A percentile compares a stretch with the other conserved stretches of the same genome.
Evolutionary conservation across 352 stramenopile genomes (phyloP).

Genomic region (Phytophthora sp.): DNA sequence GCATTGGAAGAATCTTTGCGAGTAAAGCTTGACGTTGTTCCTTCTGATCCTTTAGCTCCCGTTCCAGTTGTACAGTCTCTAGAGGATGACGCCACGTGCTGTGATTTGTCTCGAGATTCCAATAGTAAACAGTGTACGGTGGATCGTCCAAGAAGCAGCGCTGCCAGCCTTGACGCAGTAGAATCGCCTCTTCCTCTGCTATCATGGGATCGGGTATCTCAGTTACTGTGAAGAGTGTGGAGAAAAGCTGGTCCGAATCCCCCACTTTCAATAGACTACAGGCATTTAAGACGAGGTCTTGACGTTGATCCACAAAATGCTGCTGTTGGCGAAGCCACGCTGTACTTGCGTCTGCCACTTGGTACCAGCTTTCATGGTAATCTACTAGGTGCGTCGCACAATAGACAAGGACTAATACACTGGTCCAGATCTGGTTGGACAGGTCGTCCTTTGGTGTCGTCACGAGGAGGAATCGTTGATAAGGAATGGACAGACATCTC

Average conservation of each 20-base stretch:
- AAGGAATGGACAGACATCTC: conserved; percentile 47
- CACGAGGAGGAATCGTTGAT: conserved; percentile 41
- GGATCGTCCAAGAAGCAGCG: conserved; percentile 58
- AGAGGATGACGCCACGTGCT: conserved; percentile 67
- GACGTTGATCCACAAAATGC: conserved; percentile 53
- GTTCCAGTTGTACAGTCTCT: conserved; percentile 47
- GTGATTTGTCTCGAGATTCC: conserved; percentile 59
- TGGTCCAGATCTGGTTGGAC: conserved; percentile 60
- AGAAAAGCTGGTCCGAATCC: conserved; percentile 43
- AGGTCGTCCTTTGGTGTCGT: conserved; percentile 50
- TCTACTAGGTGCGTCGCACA: conserved; percentile 50
- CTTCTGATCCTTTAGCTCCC: conserved; percentile 44
- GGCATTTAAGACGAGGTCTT: conserved; percentile 58
- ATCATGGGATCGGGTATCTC: conserved; percentile 29
- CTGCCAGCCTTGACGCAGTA: conserved; percentile 62
- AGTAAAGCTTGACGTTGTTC: conserved; percentile 40
- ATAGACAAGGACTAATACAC: conserved; percentile 53
- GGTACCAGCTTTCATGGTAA: conserved; percentile 60
- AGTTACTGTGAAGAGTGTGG: conserved; percentile 46
- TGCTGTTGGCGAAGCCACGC: conserved; percentile 58
- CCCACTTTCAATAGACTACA: conserved; percentile 41
- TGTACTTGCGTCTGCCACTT: conserved; percentile 37
- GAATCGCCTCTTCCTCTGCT: conserved; percentile 22
- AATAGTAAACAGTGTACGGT: conserved; percentile 71
- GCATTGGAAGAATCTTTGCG: conserved; percentile 44